Percentiles rank a stretch among this genome's conserved stretches.
Conservation (phyloP, 352 stramenopile species). For the Thalassiosira mediterranea region DNA sequence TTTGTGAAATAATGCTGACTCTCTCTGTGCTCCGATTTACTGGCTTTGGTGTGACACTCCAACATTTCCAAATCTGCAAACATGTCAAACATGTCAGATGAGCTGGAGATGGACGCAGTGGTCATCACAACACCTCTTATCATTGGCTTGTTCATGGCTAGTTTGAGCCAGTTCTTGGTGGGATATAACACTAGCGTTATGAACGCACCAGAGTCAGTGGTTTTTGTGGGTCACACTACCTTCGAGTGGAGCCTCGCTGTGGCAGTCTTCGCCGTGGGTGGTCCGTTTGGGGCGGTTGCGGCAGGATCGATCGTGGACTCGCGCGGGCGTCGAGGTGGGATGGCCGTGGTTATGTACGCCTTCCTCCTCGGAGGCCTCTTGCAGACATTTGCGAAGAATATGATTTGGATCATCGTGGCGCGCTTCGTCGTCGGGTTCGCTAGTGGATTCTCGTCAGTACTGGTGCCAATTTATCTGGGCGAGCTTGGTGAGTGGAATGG, state of each 20-base stretch:
- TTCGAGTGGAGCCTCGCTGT: conserved; percentile 82
- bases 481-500: conserved; percentile 73
- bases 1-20: too few relatives aligned
- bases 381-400: conserved; percentile 77
- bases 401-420: conserved; percentile 79
- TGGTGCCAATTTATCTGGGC: conserved; percentile 89
- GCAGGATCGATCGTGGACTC: conserved; percentile 73
- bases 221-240: conserved; percentile 84
- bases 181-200: conserved; percentile 87
- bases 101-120: conserved; percentile 75
- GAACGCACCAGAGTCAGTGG: conserved; percentile 82
- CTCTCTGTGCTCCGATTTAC: too few relatives aligned
- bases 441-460: conserved; percentile 81
- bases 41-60: too few relatives aligned
- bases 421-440: conserved; percentile 87
- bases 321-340: conserved; percentile 69
- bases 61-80: too few relatives aligned
- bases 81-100: too few relatives aligned
- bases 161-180: conserved; percentile 84
- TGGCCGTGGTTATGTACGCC: conserved; percentile 72
- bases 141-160: conserved; percentile 80
- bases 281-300: conserved; percentile 76
- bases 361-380: conserved; percentile 83
- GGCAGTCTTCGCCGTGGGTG: conserved; percentile 83
- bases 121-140: conserved; percentile 84